Percentiles rank a stretch among this genome's conserved stretches.
Evolutionary conservation across 192 early-diverging fungal genomes (phyloP).

Genomic region (Umbelopsis isabellina): DNA sequence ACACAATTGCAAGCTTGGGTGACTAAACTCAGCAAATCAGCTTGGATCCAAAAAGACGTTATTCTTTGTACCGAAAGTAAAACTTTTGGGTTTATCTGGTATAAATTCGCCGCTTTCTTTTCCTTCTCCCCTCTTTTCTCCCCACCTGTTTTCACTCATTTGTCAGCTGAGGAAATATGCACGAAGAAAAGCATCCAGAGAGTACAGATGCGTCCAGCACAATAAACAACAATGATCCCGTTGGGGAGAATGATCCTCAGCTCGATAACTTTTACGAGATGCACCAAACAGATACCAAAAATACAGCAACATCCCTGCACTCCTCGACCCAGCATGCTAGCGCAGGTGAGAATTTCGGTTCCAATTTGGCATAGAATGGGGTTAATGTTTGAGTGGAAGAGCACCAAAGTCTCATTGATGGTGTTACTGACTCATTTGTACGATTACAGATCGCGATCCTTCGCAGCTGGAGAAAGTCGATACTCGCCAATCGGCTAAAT

Average conservation of each 20-base stretch:
- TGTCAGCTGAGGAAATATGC: not conserved
- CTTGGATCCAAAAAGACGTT: too few relatives aligned
- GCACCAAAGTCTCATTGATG: too few relatives aligned
- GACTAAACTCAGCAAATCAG: too few relatives aligned
- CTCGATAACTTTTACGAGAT: slow-evolving; percentile 16
- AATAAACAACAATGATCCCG: not conserved
- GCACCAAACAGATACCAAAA: not conserved
- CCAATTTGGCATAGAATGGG: too few relatives aligned
- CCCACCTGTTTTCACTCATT: not conserved
- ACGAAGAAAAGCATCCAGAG: not conserved
- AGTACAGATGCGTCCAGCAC: not conserved
- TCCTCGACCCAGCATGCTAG: too few relatives aligned
- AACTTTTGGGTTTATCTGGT: not conserved
- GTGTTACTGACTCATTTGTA: too few relatives aligned
- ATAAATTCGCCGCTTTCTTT: not conserved
- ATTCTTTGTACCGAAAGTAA: not conserved
- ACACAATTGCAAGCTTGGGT: too few relatives aligned
- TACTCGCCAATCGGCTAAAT: not conserved
- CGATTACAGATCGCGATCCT: not conserved
- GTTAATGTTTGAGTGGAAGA: too few relatives aligned
- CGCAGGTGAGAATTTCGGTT: too few relatives aligned
- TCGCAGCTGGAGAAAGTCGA: slow-evolving; percentile 17
- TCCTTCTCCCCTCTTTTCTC: not conserved
- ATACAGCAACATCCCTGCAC: not conserved
- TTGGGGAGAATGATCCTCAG: not conserved